These are phyloP conservation scores for Podospora anserina DNA, from an alignment of 495 filamentous ascomycete species.

Conservation along the genomic window DNA sequence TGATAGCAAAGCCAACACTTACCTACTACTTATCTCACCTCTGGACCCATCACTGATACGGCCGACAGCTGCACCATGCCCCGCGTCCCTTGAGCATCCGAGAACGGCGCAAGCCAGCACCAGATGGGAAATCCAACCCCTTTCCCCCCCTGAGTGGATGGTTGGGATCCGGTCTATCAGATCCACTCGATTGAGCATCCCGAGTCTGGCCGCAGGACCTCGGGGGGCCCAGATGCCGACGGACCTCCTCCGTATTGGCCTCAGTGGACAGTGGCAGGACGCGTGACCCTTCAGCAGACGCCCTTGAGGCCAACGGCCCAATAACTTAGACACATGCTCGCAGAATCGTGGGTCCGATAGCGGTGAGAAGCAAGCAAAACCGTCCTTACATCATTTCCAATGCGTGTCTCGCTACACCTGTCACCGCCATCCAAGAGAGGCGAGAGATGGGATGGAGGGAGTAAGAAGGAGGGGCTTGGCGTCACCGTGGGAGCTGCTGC, in stretches of 20 bases:
- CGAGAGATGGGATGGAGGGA: neutral
- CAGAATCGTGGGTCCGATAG: neutral
- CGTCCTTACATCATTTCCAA: neutral
- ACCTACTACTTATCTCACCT: neutral
- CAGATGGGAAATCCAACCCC: neutral
- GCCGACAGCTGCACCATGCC: neutral
- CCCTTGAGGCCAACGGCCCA: neutral
- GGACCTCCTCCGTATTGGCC: too few species aligned
- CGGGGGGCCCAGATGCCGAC: neutral
- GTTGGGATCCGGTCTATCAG: neutral
- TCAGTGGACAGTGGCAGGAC: neutral
- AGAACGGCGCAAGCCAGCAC: constrained; percentile 6
- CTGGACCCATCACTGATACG: constrained; percentile 4
- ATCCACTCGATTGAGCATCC: neutral
- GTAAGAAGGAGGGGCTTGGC: neutral
- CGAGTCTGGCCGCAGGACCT: neutral
- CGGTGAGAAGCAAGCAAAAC: neutral
- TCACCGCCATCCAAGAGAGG: neutral
- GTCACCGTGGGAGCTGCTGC: neutral
- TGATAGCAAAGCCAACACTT: neutral
- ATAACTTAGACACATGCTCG: neutral
- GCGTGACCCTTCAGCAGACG: neutral
- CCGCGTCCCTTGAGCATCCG: constrained; percentile 4
- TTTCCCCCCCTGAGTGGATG: neutral
- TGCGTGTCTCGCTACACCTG: neutral